A percentile compares a stretch with the other conserved stretches of the same genome.
Conservation (phyloP, 1,284 basidiomycete genomes). For the Trametes versicolor region DNA sequence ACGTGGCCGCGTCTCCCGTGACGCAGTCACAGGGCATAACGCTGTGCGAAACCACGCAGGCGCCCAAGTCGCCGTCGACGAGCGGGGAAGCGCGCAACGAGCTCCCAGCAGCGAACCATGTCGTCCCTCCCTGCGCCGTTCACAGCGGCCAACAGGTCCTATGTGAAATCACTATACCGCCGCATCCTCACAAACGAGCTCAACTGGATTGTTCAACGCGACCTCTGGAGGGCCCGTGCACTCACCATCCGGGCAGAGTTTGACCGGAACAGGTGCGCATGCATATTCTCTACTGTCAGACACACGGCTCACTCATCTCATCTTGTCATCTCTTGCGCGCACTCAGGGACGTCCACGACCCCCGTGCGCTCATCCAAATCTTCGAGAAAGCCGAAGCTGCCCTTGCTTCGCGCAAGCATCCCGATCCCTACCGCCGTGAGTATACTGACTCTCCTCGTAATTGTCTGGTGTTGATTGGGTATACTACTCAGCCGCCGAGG, state of each 20-base stretch:
- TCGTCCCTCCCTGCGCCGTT: slow-evolving; percentile 59
- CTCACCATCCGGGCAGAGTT: slow-evolving; percentile 91
- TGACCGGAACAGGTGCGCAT: slow-evolving; percentile 85
- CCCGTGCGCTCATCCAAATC: slow-evolving; percentile 84
- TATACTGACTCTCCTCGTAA: slow-evolving; percentile 29
- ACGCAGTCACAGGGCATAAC: slow-evolving; percentile 24
- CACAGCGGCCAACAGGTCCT: slow-evolving; percentile 81
- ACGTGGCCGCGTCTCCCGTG: slow-evolving; percentile 31
- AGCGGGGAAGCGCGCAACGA: slow-evolving; percentile 12
- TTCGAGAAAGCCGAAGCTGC: slow-evolving; percentile 85
- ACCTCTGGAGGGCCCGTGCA: slow-evolving; percentile 87
- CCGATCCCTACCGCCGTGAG: slow-evolving; percentile 93
- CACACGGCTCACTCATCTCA: background rate
- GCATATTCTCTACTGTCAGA: background rate
- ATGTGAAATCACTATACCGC: slow-evolving; percentile 93
- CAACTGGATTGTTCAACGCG: slow-evolving; percentile 89
- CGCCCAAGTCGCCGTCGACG: slow-evolving; percentile 21
- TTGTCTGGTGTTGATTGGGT: slow-evolving; percentile 28
- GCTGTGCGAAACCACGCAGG: slow-evolving; percentile 27
- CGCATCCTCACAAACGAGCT: slow-evolving; percentile 87
- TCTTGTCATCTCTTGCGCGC: background rate
- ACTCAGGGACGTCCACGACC: slow-evolving; percentile 85
- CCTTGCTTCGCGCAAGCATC: slow-evolving; percentile 77
- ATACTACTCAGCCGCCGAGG: slow-evolving; percentile 65
- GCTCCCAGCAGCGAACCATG: slow-evolving; percentile 40